Evolutionary conservation across 306 rosid species (phyloP), one percentile per base, ranked within the genome.

Genomic region (Pterocarpus santalinus): DNA sequence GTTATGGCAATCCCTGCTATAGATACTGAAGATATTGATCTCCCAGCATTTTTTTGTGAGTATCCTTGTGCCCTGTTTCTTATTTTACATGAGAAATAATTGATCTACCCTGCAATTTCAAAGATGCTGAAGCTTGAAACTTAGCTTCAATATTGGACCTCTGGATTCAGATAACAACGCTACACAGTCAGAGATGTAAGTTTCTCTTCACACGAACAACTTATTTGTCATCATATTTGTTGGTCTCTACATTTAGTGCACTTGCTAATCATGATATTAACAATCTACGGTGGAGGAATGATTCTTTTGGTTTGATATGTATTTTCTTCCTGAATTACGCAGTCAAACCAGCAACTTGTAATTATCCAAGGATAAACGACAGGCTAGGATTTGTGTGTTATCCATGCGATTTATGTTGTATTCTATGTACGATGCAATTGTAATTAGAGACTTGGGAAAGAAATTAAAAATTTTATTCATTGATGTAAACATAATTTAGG

Each of bases 1-100:
- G 98, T 93, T 69, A 93, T 77, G 89, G 98, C 98, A 8, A 91
- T 95, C 76, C 92, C 98, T n/a, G 86, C 91, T 5, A 92, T 92
- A 56, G 96, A 95, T 86, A 90, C 91, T 64, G 94, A 95, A 52
- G 92, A 90, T 36, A 72, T 90, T 8, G 91, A 90, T 71, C 85
- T 86, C 52, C 99, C 98, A 8, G 80, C 71, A 39, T 91, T 87
- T 41, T 71, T 92, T 83, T 87, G 90, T 0, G 97, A 91, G 55
- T 86, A 86, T 85, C 81, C 97, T 32, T 91, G 96, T 47, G 99
- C 86, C 12, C 94, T 88, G 60, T 95, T 93, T 82, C 95, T 95
- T 55, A 83, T 44, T 49, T 91, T 74, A 79, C 84, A 33, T 68
- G 87, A 89, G 83, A 81, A 85, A 57, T 87, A 73, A 75, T 55